phyloP scores from a whole-genome alignment of 2,329 filamentous ascomycete genomes.

The Neoarthrinium moseri region DNA sequence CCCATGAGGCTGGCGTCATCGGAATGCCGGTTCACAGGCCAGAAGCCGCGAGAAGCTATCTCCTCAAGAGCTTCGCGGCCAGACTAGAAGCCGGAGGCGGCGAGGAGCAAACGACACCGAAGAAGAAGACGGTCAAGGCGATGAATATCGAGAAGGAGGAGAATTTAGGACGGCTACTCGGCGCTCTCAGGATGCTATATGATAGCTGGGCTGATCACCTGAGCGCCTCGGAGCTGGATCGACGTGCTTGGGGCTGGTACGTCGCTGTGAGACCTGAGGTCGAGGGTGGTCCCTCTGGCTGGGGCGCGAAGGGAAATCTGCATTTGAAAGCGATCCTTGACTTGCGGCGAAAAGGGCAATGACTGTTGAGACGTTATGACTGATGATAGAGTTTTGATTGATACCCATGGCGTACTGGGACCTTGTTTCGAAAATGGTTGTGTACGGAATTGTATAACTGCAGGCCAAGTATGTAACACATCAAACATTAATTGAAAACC shows the following conservation, averaged over 20 bases:
- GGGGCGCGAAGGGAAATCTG: conserved; percentile 77
- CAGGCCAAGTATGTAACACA: too few species aligned
- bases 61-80: conserved; percentile 58
- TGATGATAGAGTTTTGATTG: not conserved
- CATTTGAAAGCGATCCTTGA: conserved; percentile 65
- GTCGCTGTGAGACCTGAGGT: conserved; percentile 73
- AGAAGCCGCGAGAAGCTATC: conserved; percentile 62
- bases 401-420: not conserved
- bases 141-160: conserved; percentile 62
- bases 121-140: conserved; percentile 52
- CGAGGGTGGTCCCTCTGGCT: conserved; percentile 70
- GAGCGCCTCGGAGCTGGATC: conserved; percentile 65
- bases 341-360: conserved; percentile 42
- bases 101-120: conserved; percentile 26
- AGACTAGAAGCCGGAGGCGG: conserved; percentile 24
- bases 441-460: too few species aligned
- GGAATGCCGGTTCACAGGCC: conserved; percentile 74
- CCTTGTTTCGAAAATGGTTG: too few species aligned
- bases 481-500: too few species aligned
- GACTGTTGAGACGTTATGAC: not conserved
- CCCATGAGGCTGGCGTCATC: conserved; percentile 32
- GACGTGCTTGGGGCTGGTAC: conserved; percentile 81
- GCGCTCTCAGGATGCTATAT: conserved; percentile 69
- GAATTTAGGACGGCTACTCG: conserved; percentile 69
- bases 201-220: conserved; percentile 71